A percentile compares a stretch with the other conserved stretches of the same genome.
Conservation (phyloP, 805 yeast species). For the Yarrowia yakushimensis region DNA sequence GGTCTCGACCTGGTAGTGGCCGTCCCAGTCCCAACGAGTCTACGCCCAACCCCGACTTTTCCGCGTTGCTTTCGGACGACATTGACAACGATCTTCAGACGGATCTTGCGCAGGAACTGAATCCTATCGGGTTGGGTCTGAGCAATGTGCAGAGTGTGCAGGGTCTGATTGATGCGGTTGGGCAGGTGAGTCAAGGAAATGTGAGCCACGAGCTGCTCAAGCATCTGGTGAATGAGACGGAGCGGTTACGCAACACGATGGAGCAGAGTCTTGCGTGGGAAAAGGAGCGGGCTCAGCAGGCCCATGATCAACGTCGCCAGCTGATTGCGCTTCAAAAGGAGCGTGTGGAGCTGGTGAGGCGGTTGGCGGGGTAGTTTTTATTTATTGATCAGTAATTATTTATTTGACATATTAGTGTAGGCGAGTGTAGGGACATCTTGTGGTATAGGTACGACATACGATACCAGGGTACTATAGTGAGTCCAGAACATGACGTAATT, state of each 20-base stretch:
- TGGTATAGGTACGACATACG: too few relatives aligned
- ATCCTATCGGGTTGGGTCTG: background rate
- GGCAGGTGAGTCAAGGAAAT: slow-evolving; percentile 12
- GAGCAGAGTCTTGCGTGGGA: slow-evolving; percentile 20
- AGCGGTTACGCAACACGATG: background rate
- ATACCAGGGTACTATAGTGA: too few relatives aligned
- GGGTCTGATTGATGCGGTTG: background rate
- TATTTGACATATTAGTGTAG: too few relatives aligned
- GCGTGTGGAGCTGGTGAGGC: background rate
- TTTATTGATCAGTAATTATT: slow-evolving; percentile 6
- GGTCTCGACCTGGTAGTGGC: background rate
- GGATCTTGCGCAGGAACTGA: slow-evolving; percentile 3
- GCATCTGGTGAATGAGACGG: background rate
- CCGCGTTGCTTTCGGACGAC: background rate
- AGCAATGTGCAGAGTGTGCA: slow-evolving; percentile 1
- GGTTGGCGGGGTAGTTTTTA: background rate
- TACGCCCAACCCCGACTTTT: slow-evolving; percentile 1
- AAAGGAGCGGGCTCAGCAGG: slow-evolving; percentile 14
- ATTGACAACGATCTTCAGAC: slow-evolving; percentile 1
- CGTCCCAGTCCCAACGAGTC: background rate
- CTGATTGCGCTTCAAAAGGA: slow-evolving; percentile 13
- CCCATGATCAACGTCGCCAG: background rate
- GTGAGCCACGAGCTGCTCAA: background rate
- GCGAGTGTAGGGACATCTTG: too few relatives aligned
- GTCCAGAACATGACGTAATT: too few relatives aligned